A percentile compares a stretch with the other conserved stretches of the same genome.
Evolutionary conservation across 768 basidiomycete species (phyloP).

Genomic region (Xerocomus brunneocitrinus): DNA sequence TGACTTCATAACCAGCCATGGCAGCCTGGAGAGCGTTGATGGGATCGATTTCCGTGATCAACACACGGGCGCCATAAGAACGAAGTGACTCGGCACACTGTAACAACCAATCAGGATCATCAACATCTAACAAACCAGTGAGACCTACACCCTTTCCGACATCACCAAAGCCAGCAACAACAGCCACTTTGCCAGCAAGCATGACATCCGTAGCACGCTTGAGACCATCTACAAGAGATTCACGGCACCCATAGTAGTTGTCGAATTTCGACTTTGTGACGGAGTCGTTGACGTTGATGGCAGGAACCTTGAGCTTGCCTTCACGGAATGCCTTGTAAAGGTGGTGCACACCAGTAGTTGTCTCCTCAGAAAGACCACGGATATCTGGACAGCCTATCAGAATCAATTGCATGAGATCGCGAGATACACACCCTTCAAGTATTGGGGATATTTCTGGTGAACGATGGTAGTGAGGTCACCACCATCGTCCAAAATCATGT

Average conservation of each 20-base stretch:
- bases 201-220: conserved; percentile 99
- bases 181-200: conserved; percentile 99
- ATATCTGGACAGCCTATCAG: conserved; percentile 48
- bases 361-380: conserved; percentile 96
- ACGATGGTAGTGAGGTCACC: conserved; percentile 94
- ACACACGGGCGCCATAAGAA: conserved; percentile 95
- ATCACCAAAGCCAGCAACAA: conserved; percentile 98
- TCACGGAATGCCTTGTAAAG: conserved; percentile 97
- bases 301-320: conserved; percentile 92
- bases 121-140: neutral
- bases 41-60: conserved; percentile 98
- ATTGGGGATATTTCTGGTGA: conserved; percentile 95
- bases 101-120: conserved; percentile 3
- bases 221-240: conserved; percentile 99
- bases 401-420: neutral
- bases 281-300: conserved; percentile 99
- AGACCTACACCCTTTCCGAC: conserved; percentile 94
- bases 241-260: conserved; percentile 98
- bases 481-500: conserved; percentile 99
- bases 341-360: conserved; percentile 99
- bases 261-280: conserved; percentile 99
- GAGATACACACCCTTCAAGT: conserved; percentile 54
- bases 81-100: conserved; percentile 97
- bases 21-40: conserved; percentile 99
- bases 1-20: conserved; percentile 99